A percentile compares a stretch with the other conserved stretches of the same genome.
Evolutionary conservation across 2,329 filamentous ascomycete species (phyloP).

Genomic region (Sporothrix pseudoabietina): DNA sequence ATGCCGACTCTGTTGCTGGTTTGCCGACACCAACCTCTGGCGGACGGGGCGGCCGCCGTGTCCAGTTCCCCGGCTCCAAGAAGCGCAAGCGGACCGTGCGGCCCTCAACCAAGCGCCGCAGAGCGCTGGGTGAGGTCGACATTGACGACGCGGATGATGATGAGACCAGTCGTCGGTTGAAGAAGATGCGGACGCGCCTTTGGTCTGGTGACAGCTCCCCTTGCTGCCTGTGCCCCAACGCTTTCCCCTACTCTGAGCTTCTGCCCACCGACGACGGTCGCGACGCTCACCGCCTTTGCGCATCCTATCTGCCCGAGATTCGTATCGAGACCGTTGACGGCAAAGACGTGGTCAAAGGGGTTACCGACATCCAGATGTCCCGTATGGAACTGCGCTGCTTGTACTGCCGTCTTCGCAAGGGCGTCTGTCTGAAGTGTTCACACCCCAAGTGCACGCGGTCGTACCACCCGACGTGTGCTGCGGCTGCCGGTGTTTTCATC

Average conservation of each 20-base stretch:
- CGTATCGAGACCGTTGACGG: slow-evolving; percentile 74
- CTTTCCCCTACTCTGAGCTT: slow-evolving; percentile 78
- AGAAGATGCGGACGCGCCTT: slow-evolving; percentile 75
- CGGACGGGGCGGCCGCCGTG: slow-evolving; percentile 24
- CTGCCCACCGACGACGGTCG: slow-evolving; percentile 84
- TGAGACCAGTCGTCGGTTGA: slow-evolving; percentile 56
- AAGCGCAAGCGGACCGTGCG: slow-evolving; percentile 67
- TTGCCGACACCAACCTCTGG: slow-evolving; percentile 78
- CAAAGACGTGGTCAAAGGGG: slow-evolving; percentile 74
- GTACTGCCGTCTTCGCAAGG: slow-evolving; percentile 89
- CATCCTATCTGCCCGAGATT: slow-evolving; percentile 88
- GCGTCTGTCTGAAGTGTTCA: slow-evolving; percentile 96
- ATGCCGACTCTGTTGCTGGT: slow-evolving; percentile 63
- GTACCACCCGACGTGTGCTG: slow-evolving; percentile 93
- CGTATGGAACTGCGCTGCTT: slow-evolving; percentile 91
- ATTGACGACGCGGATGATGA: slow-evolving; percentile 41
- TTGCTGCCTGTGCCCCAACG: slow-evolving; percentile 90
- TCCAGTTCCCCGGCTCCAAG: slow-evolving; percentile 55
- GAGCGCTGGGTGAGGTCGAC: not conserved
- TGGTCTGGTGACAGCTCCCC: slow-evolving; percentile 47
- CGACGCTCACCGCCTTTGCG: slow-evolving; percentile 85
- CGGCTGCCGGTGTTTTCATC: slow-evolving; percentile 86
- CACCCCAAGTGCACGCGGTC: slow-evolving; percentile 90
- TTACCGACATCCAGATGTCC: slow-evolving; percentile 80
- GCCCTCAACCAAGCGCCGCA: slow-evolving; percentile 18